Evolutionary conservation across 2,329 filamentous ascomycete species (phyloP).

Genomic region (Parascedosporium putredinis): DNA sequence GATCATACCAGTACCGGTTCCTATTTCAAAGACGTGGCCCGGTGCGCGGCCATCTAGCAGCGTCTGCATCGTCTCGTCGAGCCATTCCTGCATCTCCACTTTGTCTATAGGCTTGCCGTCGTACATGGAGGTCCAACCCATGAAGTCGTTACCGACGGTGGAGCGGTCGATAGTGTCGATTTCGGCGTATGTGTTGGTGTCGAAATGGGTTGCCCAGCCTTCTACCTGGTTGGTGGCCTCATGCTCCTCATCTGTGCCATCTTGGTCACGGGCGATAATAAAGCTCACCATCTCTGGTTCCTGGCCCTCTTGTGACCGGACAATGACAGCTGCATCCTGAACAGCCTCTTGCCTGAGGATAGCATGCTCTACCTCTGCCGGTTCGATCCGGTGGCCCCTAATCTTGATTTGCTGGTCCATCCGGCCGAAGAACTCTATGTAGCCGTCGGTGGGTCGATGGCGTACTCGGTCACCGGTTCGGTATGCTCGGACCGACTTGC

Average conservation of each 20-base stretch:
- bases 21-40: slow-evolving; percentile 18
- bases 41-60: slow-evolving; percentile 12
- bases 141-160: slow-evolving; percentile 12
- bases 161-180: not conserved
- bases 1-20: slow-evolving; percentile 21
- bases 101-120: slow-evolving; percentile 12
- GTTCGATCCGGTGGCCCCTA: not conserved
- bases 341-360: not conserved
- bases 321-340: not conserved
- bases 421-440: slow-evolving; percentile 11
- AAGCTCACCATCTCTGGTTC: not conserved
- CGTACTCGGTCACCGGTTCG: slow-evolving; percentile 11
- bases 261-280: not conserved
- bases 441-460: slow-evolving; percentile 6
- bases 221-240: not conserved
- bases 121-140: slow-evolving; percentile 23
- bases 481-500: not conserved
- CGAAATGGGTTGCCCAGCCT: not conserved
- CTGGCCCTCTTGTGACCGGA: not conserved
- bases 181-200: not conserved
- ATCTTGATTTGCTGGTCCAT: slow-evolving; percentile 5
- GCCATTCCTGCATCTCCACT: not conserved
- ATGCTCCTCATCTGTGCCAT: not conserved
- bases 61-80: slow-evolving; percentile 17
- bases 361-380: not conserved